Evolutionary conservation across 108 stramenopile species (phyloP).

Genomic region (Nannochloropsis salina): DNA sequence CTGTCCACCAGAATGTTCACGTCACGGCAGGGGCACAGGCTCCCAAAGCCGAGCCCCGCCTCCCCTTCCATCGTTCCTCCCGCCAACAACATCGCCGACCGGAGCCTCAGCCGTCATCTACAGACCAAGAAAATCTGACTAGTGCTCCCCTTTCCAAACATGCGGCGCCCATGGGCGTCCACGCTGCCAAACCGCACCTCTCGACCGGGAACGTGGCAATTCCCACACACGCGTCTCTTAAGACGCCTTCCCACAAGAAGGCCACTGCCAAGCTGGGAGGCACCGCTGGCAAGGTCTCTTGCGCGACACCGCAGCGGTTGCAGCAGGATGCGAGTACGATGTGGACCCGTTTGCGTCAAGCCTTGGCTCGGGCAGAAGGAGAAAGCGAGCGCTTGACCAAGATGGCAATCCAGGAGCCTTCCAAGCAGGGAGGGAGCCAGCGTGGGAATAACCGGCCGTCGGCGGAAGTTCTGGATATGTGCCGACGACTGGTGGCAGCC

Average conservation of each 20-base stretch:
- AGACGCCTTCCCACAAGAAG: not conserved
- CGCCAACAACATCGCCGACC: not conserved
- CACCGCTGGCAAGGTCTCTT: not conserved
- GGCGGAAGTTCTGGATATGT: not conserved
- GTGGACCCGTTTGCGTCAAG: not conserved
- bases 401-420: not conserved
- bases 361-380: not conserved
- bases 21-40: not conserved
- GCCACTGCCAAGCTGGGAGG: not conserved
- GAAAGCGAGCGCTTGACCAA: not conserved
- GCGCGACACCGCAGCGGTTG: not conserved
- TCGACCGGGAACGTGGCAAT: too few species aligned
- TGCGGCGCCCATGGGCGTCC: not conserved
- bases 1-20: not conserved
- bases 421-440: not conserved
- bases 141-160: not conserved
- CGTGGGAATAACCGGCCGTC: not conserved
- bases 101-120: not conserved
- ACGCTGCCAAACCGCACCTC: not conserved
- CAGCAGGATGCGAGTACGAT: constrained; percentile 13
- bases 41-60: not conserved
- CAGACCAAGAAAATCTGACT: not conserved
- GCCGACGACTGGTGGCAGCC: not conserved
- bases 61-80: not conserved
- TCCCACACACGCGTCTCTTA: too few species aligned